Evolutionary conservation across 2,329 filamentous ascomycete genomes (phyloP).

Genomic region (Trichophyton schoenleinii): DNA sequence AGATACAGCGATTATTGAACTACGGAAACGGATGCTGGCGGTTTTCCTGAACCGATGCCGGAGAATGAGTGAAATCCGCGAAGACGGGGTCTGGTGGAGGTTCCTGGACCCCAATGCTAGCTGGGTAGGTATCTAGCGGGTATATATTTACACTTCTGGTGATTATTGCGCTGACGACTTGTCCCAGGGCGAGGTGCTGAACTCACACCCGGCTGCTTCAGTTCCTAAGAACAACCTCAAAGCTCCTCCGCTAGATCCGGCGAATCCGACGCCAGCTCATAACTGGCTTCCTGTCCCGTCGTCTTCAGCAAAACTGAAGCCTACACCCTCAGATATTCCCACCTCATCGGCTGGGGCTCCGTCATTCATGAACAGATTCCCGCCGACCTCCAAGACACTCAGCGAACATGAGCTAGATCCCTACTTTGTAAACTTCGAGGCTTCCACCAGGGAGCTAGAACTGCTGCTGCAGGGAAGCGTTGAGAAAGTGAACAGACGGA

Average conservation of each 20-base stretch:
- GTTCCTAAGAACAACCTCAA: constrained; percentile 91
- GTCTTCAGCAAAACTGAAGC: constrained; percentile 69
- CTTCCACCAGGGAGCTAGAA: constrained; percentile 84
- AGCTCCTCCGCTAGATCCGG: constrained; percentile 85
- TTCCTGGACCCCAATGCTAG: constrained; percentile 96
- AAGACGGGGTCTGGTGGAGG: constrained; percentile 94
- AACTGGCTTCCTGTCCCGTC: constrained; percentile 77
- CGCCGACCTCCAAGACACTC: constrained; percentile 55
- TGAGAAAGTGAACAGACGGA: constrained; percentile 89
- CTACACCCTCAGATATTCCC: neutral
- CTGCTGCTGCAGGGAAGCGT: constrained; percentile 79
- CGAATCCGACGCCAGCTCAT: constrained; percentile 82
- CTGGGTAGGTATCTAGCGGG: constrained; percentile 55
- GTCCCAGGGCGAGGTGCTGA: constrained; percentile 74
- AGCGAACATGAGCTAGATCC: constrained; percentile 86
- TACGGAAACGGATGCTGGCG: constrained; percentile 90
- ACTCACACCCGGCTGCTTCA: constrained; percentile 77
- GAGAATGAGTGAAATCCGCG: constrained; percentile 78
- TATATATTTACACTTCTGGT: neutral
- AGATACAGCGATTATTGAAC: constrained; percentile 89
- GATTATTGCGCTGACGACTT: neutral
- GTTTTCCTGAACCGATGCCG: constrained; percentile 92
- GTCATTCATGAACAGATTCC: constrained; percentile 67
- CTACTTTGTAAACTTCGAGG: constrained; percentile 89
- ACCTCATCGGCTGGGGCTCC: constrained; percentile 36